Conservation (phyloP, 345 rosid species). For the Syzygium oleosum region DNA sequence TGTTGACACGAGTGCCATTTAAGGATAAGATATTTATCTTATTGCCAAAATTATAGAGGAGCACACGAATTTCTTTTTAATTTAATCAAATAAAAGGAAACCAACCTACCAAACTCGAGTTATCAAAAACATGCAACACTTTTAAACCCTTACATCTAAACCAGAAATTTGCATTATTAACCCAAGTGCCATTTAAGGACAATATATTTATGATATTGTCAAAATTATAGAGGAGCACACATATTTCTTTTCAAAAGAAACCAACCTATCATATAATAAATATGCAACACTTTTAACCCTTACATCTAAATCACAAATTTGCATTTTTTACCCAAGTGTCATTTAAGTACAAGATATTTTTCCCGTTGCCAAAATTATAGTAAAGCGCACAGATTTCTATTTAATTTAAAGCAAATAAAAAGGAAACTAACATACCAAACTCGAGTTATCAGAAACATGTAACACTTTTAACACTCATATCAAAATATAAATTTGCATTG, state of each 20-base stretch:
- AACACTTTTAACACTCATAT: background rate
- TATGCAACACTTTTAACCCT: background rate
- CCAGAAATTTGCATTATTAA: too few species aligned
- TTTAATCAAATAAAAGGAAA: too few species aligned
- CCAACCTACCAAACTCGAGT: background rate
- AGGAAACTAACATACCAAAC: background rate
- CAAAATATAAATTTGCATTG: background rate
- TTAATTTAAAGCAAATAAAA: background rate
- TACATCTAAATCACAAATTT: background rate
- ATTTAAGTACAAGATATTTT: background rate
- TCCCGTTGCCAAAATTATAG: background rate
- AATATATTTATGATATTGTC: too few species aligned
- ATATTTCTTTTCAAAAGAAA: background rate
- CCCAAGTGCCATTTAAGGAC: too few species aligned
- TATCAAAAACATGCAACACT: background rate
- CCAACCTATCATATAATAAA: background rate
- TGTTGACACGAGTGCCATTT: background rate
- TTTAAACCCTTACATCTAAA: background rate
- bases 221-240: background rate
- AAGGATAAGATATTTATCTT: background rate
- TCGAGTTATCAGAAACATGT: background rate
- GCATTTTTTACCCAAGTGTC: background rate
- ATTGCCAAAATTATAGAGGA: background rate
- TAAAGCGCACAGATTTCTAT: background rate
- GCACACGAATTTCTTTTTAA: background rate